These are phyloP conservation scores for Tylopilus rubrobrunneus DNA, from an alignment of 768 basidiomycete species.

Conservation along the genomic window DNA sequence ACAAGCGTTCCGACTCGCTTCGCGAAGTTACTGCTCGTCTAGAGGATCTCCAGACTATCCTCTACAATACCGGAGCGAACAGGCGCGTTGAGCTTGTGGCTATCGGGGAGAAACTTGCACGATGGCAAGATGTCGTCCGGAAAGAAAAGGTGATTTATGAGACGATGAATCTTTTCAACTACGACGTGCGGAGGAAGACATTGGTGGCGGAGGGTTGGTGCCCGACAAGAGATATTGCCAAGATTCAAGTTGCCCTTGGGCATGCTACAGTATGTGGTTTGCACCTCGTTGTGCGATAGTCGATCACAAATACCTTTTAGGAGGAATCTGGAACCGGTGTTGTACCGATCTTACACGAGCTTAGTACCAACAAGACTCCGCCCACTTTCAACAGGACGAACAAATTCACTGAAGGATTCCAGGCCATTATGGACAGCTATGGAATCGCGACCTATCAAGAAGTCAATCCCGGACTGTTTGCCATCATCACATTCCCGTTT, in stretches of 20 bases:
- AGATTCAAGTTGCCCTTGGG: constrained; percentile 82
- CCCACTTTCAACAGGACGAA: constrained; percentile 94
- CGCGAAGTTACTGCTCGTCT: constrained; percentile 84
- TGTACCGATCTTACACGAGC: constrained; percentile 87
- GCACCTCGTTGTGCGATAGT: neutral
- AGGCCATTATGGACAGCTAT: constrained; percentile 97
- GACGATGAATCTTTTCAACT: constrained; percentile 93
- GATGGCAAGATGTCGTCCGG: constrained; percentile 91
- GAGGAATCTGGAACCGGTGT: constrained; percentile 93
- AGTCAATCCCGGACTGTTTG: constrained; percentile 94
- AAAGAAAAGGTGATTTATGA: constrained; percentile 97
- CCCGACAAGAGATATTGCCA: constrained; percentile 84
- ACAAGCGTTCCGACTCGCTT: constrained; percentile 87
- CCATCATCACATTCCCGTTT: constrained; percentile 93
- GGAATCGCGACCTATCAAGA: constrained; percentile 95
- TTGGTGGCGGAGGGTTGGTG: constrained; percentile 98
- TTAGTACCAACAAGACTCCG: constrained; percentile 85
- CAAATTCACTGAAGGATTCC: constrained; percentile 96
- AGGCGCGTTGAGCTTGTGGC: constrained; percentile 79
- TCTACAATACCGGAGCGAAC: constrained; percentile 85
- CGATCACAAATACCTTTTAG: constrained; percentile 19
- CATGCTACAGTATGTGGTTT: constrained; percentile 68
- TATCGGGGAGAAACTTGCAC: constrained; percentile 78
- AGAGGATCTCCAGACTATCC: constrained; percentile 85
- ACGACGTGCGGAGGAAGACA: constrained; percentile 90